Percentiles rank a stretch among this genome's conserved stretches.
These are phyloP conservation scores for Verticillium albo-atrum DNA, from an alignment of 2,329 filamentous ascomycete genomes.

Conservation along the genomic window DNA sequence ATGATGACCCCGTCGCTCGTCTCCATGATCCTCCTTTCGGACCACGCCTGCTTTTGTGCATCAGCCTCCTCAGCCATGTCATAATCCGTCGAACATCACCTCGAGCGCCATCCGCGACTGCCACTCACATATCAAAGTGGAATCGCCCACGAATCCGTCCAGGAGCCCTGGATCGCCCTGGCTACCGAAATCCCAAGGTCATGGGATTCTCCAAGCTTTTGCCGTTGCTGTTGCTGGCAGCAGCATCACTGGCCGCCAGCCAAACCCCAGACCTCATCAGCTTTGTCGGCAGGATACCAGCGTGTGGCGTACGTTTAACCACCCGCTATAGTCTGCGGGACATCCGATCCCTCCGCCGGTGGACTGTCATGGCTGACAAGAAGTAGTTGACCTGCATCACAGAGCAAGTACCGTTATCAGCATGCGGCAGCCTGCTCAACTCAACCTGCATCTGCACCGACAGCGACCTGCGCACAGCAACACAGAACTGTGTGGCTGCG, in stretches of 20 bases:
- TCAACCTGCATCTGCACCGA: slow-evolving; percentile 23
- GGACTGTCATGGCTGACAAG: not conserved
- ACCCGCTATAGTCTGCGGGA: not conserved
- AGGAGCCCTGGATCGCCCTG: not conserved
- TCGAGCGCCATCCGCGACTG: not conserved
- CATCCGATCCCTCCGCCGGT: no score
- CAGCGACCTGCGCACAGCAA: slow-evolving; percentile 8
- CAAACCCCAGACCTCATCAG: slow-evolving; percentile 6
- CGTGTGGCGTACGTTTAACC: slow-evolving; percentile 15
- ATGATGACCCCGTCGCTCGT: not conserved
- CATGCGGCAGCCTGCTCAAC: slow-evolving; percentile 16
- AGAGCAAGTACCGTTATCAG: slow-evolving; percentile 15
- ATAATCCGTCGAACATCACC: not conserved
- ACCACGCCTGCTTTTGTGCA: not conserved
- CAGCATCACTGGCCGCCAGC: not conserved
- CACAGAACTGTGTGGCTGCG: slow-evolving; percentile 17
- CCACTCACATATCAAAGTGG: not conserved
- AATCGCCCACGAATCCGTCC: not conserved
- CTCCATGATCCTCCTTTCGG: not conserved
- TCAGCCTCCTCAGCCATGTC: not conserved
- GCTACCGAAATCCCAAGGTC: not conserved
- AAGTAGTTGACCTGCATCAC: slow-evolving; percentile 17
- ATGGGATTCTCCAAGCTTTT: not conserved
- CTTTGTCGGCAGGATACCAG: slow-evolving; percentile 11
- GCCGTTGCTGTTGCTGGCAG: not conserved